Evolutionary conservation across 805 yeast species (phyloP).

Genomic region (Blastobotrys attinorum): DNA sequence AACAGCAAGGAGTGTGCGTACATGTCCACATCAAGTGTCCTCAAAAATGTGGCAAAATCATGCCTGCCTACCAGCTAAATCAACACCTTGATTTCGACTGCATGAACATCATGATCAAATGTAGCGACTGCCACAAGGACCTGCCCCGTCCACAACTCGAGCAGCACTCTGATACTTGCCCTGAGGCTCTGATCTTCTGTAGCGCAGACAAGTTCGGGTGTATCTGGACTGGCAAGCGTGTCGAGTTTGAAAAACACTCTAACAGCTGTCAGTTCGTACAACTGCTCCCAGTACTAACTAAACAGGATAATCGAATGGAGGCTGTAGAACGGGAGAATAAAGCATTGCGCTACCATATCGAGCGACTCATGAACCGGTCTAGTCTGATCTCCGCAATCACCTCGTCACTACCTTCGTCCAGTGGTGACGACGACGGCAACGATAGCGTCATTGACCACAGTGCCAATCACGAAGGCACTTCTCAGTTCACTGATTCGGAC

Average conservation of each 20-base stretch:
- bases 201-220: conserved; percentile 25
- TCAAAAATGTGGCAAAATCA: conserved; percentile 14
- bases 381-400: background rate
- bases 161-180: conserved; percentile 16
- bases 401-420: background rate
- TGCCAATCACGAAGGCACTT: background rate
- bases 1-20: conserved; percentile 8
- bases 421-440: background rate
- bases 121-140: conserved; percentile 13
- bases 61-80: conserved; percentile 10
- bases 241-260: conserved; percentile 17
- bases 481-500: conserved; percentile 12
- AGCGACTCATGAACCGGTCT: conserved; percentile 11
- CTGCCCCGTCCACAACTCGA: conserved; percentile 13
- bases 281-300: conserved; percentile 21
- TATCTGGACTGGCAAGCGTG: conserved; percentile 20
- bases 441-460: background rate
- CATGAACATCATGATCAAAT: conserved; percentile 3
- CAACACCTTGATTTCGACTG: conserved; percentile 15
- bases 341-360: conserved; percentile 24
- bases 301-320: conserved; percentile 23
- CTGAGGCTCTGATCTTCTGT: conserved; percentile 19
- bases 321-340: conserved; percentile 28
- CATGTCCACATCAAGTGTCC: conserved; percentile 20
- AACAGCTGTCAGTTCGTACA: conserved; percentile 21